Evolutionary conservation across 805 yeast species (phyloP), one percentile per base, ranked within the genome.

Genomic region (Candida takata): DNA sequence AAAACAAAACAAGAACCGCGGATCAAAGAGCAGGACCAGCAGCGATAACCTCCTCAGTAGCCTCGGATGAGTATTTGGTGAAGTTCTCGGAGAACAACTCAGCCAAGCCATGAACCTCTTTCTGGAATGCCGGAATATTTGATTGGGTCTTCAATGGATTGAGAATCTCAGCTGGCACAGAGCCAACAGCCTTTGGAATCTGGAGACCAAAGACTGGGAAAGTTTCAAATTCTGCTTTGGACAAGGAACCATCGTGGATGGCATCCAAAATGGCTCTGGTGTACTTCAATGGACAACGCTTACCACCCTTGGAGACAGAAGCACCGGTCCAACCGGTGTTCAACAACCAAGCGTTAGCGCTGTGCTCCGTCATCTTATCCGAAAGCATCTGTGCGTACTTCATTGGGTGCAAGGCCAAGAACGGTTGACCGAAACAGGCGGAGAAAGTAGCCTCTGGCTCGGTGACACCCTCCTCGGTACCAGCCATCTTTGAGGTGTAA

Each of bases 251-350:
- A 48, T 86, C 75, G 67, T 90, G 97, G 54, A 90, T 87, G 28
- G 95, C 79, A 61, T 90, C 95, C 59, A 90, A 71, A 46, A 90
- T 88, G 40, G 95, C 95, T 70, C 98, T 83, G 43, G 98, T 90
- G 77, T 86, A 90, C 66, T 90, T 90, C 65, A 90, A 77, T 41
- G 97, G 90, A 69, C 97, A 90, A 70, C 98, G 82, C 72, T 85
- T 82, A 60, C 97, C 98, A 53, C 97, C 97, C 61, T 78, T 74
- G 37, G 85, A 70, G 48, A 84, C 95, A 42, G 95, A 82, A 52
- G 88, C 78, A 44, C 98, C 98, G 47, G 88, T 85, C 98, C 98
- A 90, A 45, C 98, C 98, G 49, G 98, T 90, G 71, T 90, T 90
- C 60, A 90, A 76, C 62, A 90, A 75, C 95, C 96, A 90, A 39